Evolutionary conservation across 805 yeast genomes (phyloP), one percentile per base, ranked within the genome.

Genomic region (Yamadazyma tumulicola): DNA sequence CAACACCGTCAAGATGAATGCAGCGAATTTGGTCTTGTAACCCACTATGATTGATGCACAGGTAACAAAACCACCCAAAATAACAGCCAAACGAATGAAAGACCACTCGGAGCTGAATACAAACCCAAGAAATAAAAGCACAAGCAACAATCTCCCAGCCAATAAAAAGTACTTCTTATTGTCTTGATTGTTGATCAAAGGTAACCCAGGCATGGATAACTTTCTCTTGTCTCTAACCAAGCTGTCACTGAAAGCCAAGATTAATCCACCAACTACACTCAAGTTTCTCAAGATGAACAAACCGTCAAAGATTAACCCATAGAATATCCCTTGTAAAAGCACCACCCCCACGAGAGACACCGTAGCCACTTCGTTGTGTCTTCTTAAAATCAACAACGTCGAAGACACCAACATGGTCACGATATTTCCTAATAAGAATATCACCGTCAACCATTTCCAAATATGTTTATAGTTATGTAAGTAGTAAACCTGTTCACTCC

Each of bases 401-500:
- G 96, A 81, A 6, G 93, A 89, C 23, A 59, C 55, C 19, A 77
- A 45, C 97, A 91, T 91, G 31, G 77, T 63, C 2, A 76, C 33
- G 22, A 88, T 75, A 49, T 88, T 85, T 26, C 61, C 21, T 6
- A 76, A 40, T 43, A 93, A 69, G 49, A 87, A 84, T n/a, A 78
- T 25, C n/a, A 81, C 72, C 14, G 88, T 87, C 38, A 91, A 61
- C 72, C 82, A 76, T 47, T 77, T 73, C 59, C 95, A 94, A 41
- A 81, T 66, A 48, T 81, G 85, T 55, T 95, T 79, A 67, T 79
- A 84, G 47, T 78, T 77, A 67, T 85, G 74, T 48, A 93, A 69
- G 59, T 84, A 91, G 57, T 77, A 83, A 16, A 86, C 85, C 61
- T 91, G 98, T 51, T 86, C 95, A 22, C 73, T 60, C 97, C 97